Conservation (phyloP, 768 basidiomycete species). For the Hygrocybe punicea region DNA sequence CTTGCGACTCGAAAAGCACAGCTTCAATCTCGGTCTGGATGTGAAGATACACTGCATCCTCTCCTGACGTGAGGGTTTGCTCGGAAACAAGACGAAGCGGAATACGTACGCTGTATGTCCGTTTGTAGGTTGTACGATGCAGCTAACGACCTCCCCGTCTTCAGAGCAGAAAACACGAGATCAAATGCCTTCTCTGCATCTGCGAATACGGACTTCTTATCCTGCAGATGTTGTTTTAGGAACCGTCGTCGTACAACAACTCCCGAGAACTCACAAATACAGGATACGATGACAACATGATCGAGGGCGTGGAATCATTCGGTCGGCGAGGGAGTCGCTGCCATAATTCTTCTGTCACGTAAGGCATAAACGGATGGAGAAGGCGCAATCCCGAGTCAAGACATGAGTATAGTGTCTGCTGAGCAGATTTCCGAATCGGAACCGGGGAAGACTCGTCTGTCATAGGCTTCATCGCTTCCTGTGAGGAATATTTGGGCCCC, state of each 20-base stretch:
- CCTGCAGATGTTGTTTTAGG: slow-evolving; percentile 37
- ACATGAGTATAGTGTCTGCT: slow-evolving; percentile 94
- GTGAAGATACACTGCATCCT: slow-evolving; percentile 67
- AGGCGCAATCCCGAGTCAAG: slow-evolving; percentile 86
- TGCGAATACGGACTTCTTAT: slow-evolving; percentile 55
- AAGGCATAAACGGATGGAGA: slow-evolving; percentile 98
- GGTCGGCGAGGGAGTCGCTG: slow-evolving; percentile 87
- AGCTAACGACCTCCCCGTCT: slow-evolving; percentile 77
- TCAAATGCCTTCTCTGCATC: slow-evolving; percentile 85
- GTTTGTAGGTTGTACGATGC: slow-evolving; percentile 85
- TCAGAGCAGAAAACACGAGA: slow-evolving; percentile 74
- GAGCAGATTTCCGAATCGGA: slow-evolving; percentile 72
- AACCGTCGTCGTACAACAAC: not conserved
- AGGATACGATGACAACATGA: slow-evolving; percentile 89
- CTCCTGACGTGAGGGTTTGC: slow-evolving; percentile 4
- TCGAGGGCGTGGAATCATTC: slow-evolving; percentile 76
- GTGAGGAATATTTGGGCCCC: slow-evolving; percentile 9
- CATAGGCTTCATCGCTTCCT: slow-evolving; percentile 99
- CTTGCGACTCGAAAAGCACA: slow-evolving; percentile 66
- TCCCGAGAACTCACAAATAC: slow-evolving; percentile 55
- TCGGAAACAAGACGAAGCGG: not conserved
- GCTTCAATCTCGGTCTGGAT: slow-evolving; percentile 61
- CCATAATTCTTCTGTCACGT: slow-evolving; percentile 98
- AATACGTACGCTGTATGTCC: slow-evolving; percentile 69
- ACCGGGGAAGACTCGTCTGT: slow-evolving; percentile 72